A percentile compares a stretch with the other conserved stretches of the same genome.
These are phyloP conservation scores for Suillus spraguei DNA, from an alignment of 768 basidiomycete genomes.

Conservation along the genomic window DNA sequence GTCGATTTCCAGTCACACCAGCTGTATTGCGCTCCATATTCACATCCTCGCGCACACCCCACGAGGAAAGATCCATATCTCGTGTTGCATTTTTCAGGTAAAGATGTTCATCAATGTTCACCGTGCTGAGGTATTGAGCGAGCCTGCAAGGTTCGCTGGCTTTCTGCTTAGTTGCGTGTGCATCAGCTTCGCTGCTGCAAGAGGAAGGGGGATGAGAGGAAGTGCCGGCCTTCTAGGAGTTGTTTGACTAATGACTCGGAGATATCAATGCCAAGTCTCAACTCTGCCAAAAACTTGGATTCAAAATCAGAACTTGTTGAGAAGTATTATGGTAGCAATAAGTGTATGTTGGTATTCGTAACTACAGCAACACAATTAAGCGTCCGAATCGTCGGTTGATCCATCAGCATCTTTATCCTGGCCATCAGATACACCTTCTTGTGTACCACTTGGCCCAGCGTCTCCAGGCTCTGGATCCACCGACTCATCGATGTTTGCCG, in stretches of 20 bases:
- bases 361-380: slow-evolving; percentile 8
- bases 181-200: slow-evolving; percentile 75
- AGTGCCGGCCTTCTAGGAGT: slow-evolving; percentile 72
- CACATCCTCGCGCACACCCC: slow-evolving; percentile 77
- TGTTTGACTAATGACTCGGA: slow-evolving; percentile 32
- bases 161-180: slow-evolving; percentile 82
- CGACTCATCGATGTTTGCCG: slow-evolving; percentile 47
- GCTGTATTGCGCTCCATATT: slow-evolving; percentile 83
- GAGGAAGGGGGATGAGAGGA: slow-evolving; percentile 67
- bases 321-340: slow-evolving; percentile 7
- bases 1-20: slow-evolving; percentile 81
- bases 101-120: slow-evolving; percentile 12
- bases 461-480: slow-evolving; percentile 17
- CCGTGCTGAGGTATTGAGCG: slow-evolving; percentile 4
- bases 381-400: slow-evolving; percentile 23
- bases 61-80: slow-evolving; percentile 84
- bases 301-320: neutral
- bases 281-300: neutral
- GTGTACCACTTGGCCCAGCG: slow-evolving; percentile 38
- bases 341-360: neutral
- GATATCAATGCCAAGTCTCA: neutral
- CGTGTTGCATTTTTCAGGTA: slow-evolving; percentile 88
- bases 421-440: slow-evolving; percentile 14
- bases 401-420: slow-evolving; percentile 21
- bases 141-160: slow-evolving; percentile 65